Base-by-base conservation (phyloP, 108 stramenopile genomes). In the Nitzschia inconspicua region DNA sequence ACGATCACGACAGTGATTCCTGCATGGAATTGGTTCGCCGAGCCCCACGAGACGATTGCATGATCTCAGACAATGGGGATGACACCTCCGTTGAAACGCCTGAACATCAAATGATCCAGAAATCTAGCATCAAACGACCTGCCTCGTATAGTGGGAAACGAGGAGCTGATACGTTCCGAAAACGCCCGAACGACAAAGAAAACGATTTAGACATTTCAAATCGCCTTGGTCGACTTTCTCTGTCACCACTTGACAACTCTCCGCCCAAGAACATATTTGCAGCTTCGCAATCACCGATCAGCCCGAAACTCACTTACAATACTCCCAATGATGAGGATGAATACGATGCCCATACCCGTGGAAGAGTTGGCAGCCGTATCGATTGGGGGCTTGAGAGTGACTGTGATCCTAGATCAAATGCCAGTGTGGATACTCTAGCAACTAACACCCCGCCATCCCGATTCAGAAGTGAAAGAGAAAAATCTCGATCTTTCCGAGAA, bases 91-190 rank as follows among this genome's bases (percentile, higher is more conserved):
- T 28, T 27, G 25, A 27, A 5, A 34, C 37, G 14, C 63, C 39
- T 30, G 19, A 48, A 34, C n/a, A n/a, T n/a, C n/a, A n/a, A n/a
- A n/a, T n/a, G n/a, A 23, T 14, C 6, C 25, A 2, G 7, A 27
- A 34, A n/a, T 27, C 47, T 3, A 30, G 48, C 26, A 39, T 27
- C 9, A 74, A 74, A 27, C 56, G 73, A 8, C 50, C 14, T 13
- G 73, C 73, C 26, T 49, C 65, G 16, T 44, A 60, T n/a, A 74
- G 73, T 25, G 73, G 59, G 37, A 74, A 74, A 20, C 65, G 65
- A 20, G 73, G 73, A 10, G 50, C 55, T 18, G 73, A 74, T 51
- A 27, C 57, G 13, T 16, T 24, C 8, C 59, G 73, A 32, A 31
- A 24, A 11, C 40, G 54, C 18, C 46, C 44, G 34, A 37, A 70